Percentiles rank a stretch among this genome's conserved stretches.
Conservation (phyloP, 805 yeast species). For the Saturnispora bothae region DNA sequence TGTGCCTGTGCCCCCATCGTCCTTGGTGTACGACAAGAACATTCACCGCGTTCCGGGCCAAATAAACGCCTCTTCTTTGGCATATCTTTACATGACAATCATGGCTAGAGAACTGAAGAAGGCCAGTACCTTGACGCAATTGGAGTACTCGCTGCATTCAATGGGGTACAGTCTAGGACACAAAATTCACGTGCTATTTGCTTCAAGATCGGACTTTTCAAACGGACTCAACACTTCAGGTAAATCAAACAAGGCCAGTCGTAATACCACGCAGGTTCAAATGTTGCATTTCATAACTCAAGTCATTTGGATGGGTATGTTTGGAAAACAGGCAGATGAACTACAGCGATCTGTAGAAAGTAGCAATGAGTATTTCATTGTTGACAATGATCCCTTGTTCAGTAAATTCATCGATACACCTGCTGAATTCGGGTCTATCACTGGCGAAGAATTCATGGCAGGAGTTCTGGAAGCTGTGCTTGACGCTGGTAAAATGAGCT, state of each 20-base stretch:
- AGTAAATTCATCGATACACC: slow-evolving; percentile 63
- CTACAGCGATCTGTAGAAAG: slow-evolving; percentile 38
- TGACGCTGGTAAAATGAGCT: slow-evolving; percentile 62
- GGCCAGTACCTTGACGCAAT: slow-evolving; percentile 58
- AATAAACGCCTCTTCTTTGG: slow-evolving; percentile 54
- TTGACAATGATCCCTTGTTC: slow-evolving; percentile 62
- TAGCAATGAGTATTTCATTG: slow-evolving; percentile 66
- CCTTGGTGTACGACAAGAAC: slow-evolving; percentile 27
- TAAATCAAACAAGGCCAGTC: slow-evolving; percentile 53
- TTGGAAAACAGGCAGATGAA: slow-evolving; percentile 59
- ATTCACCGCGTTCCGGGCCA: slow-evolving; percentile 56
- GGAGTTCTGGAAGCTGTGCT: slow-evolving; percentile 79
- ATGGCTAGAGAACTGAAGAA: slow-evolving; percentile 53
- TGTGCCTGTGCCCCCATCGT: neutral
- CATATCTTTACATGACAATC: slow-evolving; percentile 61
- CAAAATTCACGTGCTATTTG: slow-evolving; percentile 56
- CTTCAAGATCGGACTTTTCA: slow-evolving; percentile 51
- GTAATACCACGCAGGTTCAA: slow-evolving; percentile 62
- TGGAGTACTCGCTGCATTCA: slow-evolving; percentile 49
- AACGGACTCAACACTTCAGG: slow-evolving; percentile 34
- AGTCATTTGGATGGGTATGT: slow-evolving; percentile 60
- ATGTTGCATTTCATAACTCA: slow-evolving; percentile 68
- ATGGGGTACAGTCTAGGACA: slow-evolving; percentile 74
- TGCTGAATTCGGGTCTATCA: slow-evolving; percentile 63
- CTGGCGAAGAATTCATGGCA: slow-evolving; percentile 75